Base-by-base conservation (phyloP, 768 basidiomycete genomes). In the Solioccasus polychromus region DNA sequence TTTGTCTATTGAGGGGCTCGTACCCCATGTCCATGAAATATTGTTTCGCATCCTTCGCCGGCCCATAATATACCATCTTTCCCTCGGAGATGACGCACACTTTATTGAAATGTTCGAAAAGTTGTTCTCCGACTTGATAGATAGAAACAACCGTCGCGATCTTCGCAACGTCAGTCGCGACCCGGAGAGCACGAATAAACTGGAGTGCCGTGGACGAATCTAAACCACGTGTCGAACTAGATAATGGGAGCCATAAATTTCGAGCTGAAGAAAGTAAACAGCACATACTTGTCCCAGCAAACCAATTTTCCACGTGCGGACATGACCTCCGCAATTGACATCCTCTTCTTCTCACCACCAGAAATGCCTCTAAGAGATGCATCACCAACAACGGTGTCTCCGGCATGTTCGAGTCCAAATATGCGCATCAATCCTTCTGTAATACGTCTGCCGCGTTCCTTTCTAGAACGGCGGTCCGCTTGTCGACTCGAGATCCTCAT, bases 281-380 rank as follows among this genome's bases (percentile, higher is more conserved):
- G 77, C 3, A 45, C 57, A 14, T 25, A 62, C 59, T 86, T 91
- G 65, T 91, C 88, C 84, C 87, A 90, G 54, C 80, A 82, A 48
- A 87, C 80, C 10, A 91, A 75, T 23, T 11, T 82, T 85, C 42
- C 86, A 78, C 2, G 82, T 85, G 86, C 80, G 44, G 90, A 62
- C 0, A 74, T 71, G n/a, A n/a, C n/a, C 60, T 94, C 91, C 1
- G 78, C 75, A 51, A 91, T 87, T 15, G 84, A 84, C 3, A 92
- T 88, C 14, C 91, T 78, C 61, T 92, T 92, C 69, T 79, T 81
- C 73, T 90, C 83, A 1, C 88, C 88, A 8, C 85, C 88, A 22
- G 78, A 81, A 8, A 89, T 75, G 10, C 87, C 85, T 8, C 83
- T 74, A 14, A 94, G 73, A 15, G 80, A 76, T 15, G 85, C 87